These are phyloP conservation scores for Teunomyces lycoperdinae DNA, from an alignment of 805 yeast species.

Conservation along the genomic window DNA sequence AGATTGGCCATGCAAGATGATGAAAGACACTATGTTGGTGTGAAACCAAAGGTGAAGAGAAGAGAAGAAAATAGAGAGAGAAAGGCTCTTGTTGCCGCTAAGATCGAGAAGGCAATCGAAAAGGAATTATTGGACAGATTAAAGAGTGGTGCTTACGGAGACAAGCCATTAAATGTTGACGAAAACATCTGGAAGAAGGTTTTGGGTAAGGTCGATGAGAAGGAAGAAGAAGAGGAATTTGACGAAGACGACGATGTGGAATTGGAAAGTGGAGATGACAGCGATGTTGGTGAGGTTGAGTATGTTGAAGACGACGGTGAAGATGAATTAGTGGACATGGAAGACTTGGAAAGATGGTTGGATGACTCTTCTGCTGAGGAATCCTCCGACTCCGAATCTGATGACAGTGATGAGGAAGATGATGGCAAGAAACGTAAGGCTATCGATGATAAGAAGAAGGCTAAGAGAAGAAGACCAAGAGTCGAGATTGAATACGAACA, in stretches of 20 bases:
- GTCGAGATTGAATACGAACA: conserved; percentile 85
- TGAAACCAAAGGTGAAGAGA: conserved; percentile 90
- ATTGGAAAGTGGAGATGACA: conserved; percentile 46
- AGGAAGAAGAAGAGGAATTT: conserved; percentile 57
- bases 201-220: conserved; percentile 60
- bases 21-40: conserved; percentile 90
- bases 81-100: conserved; percentile 95
- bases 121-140: conserved; percentile 91
- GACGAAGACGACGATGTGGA: conserved; percentile 61
- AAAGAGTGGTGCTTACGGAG: conserved; percentile 98
- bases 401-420: conserved; percentile 34
- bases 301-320: conserved; percentile 90
- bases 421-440: conserved; percentile 24
- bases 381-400: conserved; percentile 32
- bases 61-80: conserved; percentile 94
- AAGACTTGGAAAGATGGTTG: conserved; percentile 88
- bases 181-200: conserved; percentile 95
- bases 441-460: conserved; percentile 35
- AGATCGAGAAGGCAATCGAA: conserved; percentile 94
- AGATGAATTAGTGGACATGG: conserved; percentile 87
- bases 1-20: conserved; percentile 86
- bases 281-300: conserved; percentile 72
- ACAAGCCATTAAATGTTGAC: conserved; percentile 94
- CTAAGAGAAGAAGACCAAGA: conserved; percentile 58
- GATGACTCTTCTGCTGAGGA: conserved; percentile 39